Evolutionary conservation across 1,284 basidiomycete genomes (phyloP).

Genomic region (Cutaneotrichosporon mucoides): DNA sequence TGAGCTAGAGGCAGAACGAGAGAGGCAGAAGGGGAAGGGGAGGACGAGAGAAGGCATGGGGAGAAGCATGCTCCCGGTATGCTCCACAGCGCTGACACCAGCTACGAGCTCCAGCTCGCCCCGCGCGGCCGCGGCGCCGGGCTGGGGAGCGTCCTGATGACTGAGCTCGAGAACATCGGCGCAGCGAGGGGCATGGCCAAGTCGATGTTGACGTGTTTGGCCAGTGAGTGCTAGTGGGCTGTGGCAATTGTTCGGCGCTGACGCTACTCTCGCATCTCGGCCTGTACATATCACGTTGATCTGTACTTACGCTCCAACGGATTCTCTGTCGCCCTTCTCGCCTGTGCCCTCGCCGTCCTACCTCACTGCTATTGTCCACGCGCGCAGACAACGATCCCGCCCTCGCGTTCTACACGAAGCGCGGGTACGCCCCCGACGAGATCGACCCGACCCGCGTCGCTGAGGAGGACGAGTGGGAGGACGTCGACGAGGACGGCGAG

Average conservation of each 20-base stretch:
- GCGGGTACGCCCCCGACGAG: slow-evolving; percentile 41
- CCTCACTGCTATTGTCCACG: not conserved
- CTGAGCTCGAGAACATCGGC: slow-evolving; percentile 36
- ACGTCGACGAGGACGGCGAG: slow-evolving; percentile 17
- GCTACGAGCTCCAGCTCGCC: slow-evolving; percentile 45
- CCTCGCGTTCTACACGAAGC: slow-evolving; percentile 34
- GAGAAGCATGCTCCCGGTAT: no score
- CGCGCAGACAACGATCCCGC: slow-evolving; percentile 32
- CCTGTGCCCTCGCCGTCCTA: no score
- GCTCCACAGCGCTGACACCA: slow-evolving; percentile 15
- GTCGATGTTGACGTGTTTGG: slow-evolving; percentile 46
- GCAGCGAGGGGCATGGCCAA: slow-evolving; percentile 35
- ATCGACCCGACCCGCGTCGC: slow-evolving; percentile 43
- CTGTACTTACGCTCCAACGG: no score
- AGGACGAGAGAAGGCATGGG: no score
- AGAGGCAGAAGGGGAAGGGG: no score
- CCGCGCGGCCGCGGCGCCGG: slow-evolving; percentile 23
- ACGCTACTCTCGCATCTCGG: not conserved
- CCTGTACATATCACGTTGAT: no score
- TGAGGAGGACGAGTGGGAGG: slow-evolving; percentile 26
- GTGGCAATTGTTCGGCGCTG: not conserved
- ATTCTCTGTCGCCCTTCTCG: no score
- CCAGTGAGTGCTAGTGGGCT: slow-evolving; percentile 23
- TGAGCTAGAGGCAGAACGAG: no score
- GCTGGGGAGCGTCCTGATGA: slow-evolving; percentile 32